Evolutionary conservation across 805 yeast genomes (phyloP), one percentile per base, ranked within the genome.

Genomic region (Saccharomyces paradoxus): DNA sequence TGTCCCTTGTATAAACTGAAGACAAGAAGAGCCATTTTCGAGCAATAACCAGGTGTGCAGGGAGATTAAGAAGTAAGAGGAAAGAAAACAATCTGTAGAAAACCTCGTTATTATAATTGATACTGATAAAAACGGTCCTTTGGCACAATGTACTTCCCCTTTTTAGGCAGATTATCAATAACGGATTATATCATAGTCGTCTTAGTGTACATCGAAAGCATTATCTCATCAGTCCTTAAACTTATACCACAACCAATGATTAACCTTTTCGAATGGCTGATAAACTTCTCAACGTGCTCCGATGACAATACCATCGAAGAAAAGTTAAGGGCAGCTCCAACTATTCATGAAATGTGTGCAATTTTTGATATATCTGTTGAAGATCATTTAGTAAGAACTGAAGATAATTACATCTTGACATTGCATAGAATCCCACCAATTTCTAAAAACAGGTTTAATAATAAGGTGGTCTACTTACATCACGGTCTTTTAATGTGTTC

Each of bases 401-500:
- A 76, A 48, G 97, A 91, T 66, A 86, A 85, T 32, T 91, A 88
- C 64, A 64, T 88, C 22, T 73, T 91, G 28, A 86, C 90, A 0
- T 60, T 89, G 2, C 97, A 91, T 64, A 74, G 96, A 49, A 76
- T 89, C 2, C 78, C 78, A 49, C 80, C 81, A 8, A 50, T 50
- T 32, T 48, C 55, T 41, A 32, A 37, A n/a, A 52, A 30, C 14
- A 63, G 60, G 9, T 58, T 74, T 13, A 65, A 68, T 50, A 71
- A 70, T 0, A 77, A 80, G 52, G 84, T 86, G 1, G 87, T 87
- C 0, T 92, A 87, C 66, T 77, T 92, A 53, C 98, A 92, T 67
- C 98, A 92, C 65, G 98, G 98, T 0, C 74, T 92, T 51, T 75
- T 92, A 56, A 91, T 90, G 94, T 84, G 84, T 67, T 83, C 91